These are phyloP conservation scores for Cyberlindnera veronae DNA, from an alignment of 805 yeast genomes.

Conservation along the genomic window DNA sequence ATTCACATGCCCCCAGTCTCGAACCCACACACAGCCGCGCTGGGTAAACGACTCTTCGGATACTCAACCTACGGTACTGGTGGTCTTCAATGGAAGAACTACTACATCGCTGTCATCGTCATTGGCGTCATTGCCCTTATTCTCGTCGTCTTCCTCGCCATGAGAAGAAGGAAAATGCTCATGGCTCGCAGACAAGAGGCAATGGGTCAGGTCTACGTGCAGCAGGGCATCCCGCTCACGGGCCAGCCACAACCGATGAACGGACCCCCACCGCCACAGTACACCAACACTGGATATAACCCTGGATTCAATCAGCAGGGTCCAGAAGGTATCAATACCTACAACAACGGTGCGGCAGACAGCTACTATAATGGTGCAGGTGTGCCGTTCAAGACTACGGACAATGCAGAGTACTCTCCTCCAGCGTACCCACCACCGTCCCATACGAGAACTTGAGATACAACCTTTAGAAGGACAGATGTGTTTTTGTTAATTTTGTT, in stretches of 20 bases:
- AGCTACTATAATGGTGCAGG: too few relatives aligned
- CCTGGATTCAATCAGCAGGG: too few relatives aligned
- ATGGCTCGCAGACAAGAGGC: background rate
- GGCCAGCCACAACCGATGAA: too few relatives aligned
- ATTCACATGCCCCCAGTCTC: too few relatives aligned
- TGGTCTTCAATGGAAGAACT: background rate
- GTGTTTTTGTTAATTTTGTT: background rate
- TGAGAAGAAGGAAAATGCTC: background rate
- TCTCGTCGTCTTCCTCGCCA: background rate
- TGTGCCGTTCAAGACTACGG: background rate
- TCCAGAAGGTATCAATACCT: too few relatives aligned
- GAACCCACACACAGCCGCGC: too few relatives aligned
- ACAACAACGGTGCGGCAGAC: too few relatives aligned
- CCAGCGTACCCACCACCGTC: conserved; percentile 5
- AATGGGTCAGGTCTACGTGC: background rate
- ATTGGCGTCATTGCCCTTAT: background rate
- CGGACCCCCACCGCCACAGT: too few relatives aligned
- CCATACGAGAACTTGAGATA: background rate
- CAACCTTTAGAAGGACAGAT: background rate
- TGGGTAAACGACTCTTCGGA: too few relatives aligned
- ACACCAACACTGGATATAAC: too few relatives aligned
- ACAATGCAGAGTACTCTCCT: background rate
- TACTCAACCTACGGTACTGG: too few relatives aligned
- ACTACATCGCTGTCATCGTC: background rate
- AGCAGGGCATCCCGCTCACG: too few relatives aligned